Percentiles rank a stretch among this genome's conserved stretches.
These are phyloP conservation scores for Centaurea solstitialis DNA, from an alignment of 129 eudicot genomes.

Conservation along the genomic window DNA sequence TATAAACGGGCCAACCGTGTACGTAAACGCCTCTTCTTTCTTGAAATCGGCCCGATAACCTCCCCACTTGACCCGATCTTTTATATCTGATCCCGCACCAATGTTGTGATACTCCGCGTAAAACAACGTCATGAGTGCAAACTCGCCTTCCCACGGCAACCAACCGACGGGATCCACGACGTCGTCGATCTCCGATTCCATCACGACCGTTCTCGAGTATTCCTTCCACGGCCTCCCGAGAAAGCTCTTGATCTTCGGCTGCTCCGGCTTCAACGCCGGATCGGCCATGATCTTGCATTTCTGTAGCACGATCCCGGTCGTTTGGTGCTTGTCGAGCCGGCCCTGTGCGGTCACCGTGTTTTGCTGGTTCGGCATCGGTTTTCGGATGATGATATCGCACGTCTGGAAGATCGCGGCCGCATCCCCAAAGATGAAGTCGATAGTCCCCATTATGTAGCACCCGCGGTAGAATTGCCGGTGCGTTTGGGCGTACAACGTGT, in stretches of 20 bases:
- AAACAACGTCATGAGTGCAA: constrained; percentile 52
- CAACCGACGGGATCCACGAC: constrained; percentile 62
- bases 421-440: constrained; percentile 79
- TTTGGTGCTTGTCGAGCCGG: constrained; percentile 53
- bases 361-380: constrained; percentile 64
- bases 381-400: constrained; percentile 50
- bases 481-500: constrained; percentile 66
- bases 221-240: constrained; percentile 83
- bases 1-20: constrained; percentile 51
- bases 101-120: constrained; percentile 62
- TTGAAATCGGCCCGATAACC: constrained; percentile 46
- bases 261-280: constrained; percentile 32
- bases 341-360: constrained; percentile 79
- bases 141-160: constrained; percentile 52
- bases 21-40: constrained; percentile 51
- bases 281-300: constrained; percentile 59
- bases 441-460: constrained; percentile 62
- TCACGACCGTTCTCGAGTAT: constrained; percentile 58
- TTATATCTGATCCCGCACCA: constrained; percentile 50
- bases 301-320: constrained; percentile 73
- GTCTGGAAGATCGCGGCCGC: constrained; percentile 77
- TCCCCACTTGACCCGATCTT: constrained; percentile 62
- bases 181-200: constrained; percentile 65
- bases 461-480: constrained; percentile 76
- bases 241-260: constrained; percentile 40